Conservation (phyloP, 345 rosid genomes). For the Murraya koenigii region DNA sequence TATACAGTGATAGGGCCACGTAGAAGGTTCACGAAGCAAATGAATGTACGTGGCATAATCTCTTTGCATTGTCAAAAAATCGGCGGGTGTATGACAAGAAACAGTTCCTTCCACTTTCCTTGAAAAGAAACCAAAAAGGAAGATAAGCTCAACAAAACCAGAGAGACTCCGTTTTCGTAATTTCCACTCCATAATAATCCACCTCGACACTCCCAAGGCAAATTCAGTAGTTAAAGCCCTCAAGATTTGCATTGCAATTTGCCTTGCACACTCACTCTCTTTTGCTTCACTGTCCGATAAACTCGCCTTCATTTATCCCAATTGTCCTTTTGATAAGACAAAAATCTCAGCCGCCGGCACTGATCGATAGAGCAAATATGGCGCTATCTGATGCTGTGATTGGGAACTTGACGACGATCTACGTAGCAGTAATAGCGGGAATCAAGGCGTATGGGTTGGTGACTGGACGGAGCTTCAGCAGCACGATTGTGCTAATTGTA, state of each 20-base stretch:
- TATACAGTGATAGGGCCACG: not conserved
- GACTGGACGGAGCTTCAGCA: slow-evolving; percentile 60
- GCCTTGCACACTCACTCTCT: not conserved
- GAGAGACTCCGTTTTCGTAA: not conserved
- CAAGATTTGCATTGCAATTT: not conserved
- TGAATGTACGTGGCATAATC: slow-evolving; percentile 8
- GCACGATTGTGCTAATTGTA: slow-evolving; percentile 60
- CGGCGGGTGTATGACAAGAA: slow-evolving; percentile 7
- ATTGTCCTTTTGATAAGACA: not conserved
- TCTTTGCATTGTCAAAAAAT: slow-evolving; percentile 13
- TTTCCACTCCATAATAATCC: not conserved
- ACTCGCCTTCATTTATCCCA: slow-evolving; percentile 5
- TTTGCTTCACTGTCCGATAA: not conserved
- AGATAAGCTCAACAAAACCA: slow-evolving; percentile 19
- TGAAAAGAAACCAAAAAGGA: not conserved
- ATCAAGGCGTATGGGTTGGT: slow-evolving; percentile 63
- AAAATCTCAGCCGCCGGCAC: not conserved
- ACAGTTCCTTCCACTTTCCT: slow-evolving; percentile 15
- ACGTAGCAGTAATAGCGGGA: slow-evolving; percentile 72
- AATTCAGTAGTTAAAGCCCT: not conserved
- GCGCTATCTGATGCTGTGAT: slow-evolving; percentile 81
- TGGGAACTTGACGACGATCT: slow-evolving; percentile 80
- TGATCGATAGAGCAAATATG: slow-evolving; percentile 31
- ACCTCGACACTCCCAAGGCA: slow-evolving; percentile 22
- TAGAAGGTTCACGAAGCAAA: not conserved